A percentile compares a stretch with the other conserved stretches of the same genome.
Conservation (phyloP, 2,329 filamentous ascomycete genomes). For the Cephalotrichum gorgonifer region DNA sequence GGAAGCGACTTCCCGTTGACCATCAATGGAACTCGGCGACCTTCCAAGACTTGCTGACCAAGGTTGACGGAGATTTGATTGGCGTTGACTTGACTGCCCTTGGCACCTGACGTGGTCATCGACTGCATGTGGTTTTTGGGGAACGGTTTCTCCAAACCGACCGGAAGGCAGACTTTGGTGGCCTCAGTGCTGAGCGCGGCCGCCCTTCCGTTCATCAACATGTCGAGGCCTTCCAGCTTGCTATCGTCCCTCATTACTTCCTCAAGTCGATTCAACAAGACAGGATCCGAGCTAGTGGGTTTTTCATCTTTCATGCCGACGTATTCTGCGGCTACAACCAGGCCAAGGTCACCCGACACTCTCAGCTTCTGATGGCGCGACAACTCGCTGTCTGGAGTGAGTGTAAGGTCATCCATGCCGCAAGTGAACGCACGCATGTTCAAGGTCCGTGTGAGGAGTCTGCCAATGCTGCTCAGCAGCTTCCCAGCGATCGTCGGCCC, state of each 20-base stretch:
- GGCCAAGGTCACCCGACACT: slow-evolving; percentile 58
- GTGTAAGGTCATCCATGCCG: slow-evolving; percentile 87
- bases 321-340: slow-evolving; percentile 75
- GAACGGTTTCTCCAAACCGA: slow-evolving; percentile 80
- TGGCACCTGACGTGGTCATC: slow-evolving; percentile 95
- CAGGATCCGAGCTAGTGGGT: slow-evolving; percentile 52
- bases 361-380: slow-evolving; percentile 58
- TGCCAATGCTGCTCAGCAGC: slow-evolving; percentile 78
- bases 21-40: slow-evolving; percentile 90
- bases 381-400: slow-evolving; percentile 70
- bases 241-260: slow-evolving; percentile 82
- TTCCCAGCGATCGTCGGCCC: slow-evolving; percentile 80
- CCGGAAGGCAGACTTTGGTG: slow-evolving; percentile 69
- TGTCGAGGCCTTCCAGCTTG: slow-evolving; percentile 86
- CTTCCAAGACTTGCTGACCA: slow-evolving; percentile 92
- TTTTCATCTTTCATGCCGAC: slow-evolving; percentile 66
- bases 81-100: slow-evolving; percentile 86
- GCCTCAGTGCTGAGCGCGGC: slow-evolving; percentile 65
- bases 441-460: slow-evolving; percentile 78
- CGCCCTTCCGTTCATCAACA: slow-evolving; percentile 66
- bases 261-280: slow-evolving; percentile 71
- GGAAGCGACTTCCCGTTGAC: slow-evolving; percentile 94
- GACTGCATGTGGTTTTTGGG: slow-evolving; percentile 98
- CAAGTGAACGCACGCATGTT: slow-evolving; percentile 95
- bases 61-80: slow-evolving; percentile 97